Base-by-base conservation (phyloP, 495 filamentous ascomycete species). In the Lasiosphaeria hispida region DNA sequence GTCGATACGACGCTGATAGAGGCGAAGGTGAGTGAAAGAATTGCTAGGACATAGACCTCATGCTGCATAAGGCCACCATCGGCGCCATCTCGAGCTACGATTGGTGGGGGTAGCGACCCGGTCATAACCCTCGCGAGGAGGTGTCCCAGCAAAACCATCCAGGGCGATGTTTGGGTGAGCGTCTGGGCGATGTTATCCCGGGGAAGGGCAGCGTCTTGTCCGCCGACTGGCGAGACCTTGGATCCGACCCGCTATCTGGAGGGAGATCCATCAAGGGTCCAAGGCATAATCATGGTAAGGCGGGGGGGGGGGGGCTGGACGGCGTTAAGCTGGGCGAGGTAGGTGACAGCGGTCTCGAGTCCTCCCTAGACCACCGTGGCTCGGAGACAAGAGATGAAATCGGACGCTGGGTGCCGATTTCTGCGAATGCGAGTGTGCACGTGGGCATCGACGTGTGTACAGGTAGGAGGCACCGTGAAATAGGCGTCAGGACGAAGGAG, bases 1-100 rank as follows among this genome's bases (percentile, higher is more conserved):
- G 77, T 75, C 11, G 77, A 70, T 8, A 79, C 14, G 19, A 88
- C 67, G 58, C 83, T 86, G 68, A 87, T 60, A 0, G 74, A 66
- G 17, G 77, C 67, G 18, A 80, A 60, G 8, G 63, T 42, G 37
- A 70, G 63, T n/a, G 64, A 63, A 7, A 71, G 36, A n/a, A 66
- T 61, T 0, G 55, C 54, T 17, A 72, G 43, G 38, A 63, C 23
- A n/a, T 48, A 34, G 49, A 62, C 39, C 0, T 39, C 52, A 15
- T 55, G 59, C 13, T 43, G 2, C 17, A n/a, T 10, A n/a, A 34
- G 23, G 43, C 41, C 40, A 42, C 30, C n/a, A n/a, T 39, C 14
- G 18, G 30, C 47, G n/a, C 48, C 17, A 36, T 53, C 18, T 42
- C 49, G 30, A 44, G 35, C 10, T 19, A 8, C 30, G 6, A 51